A percentile compares a stretch with the other conserved stretches of the same genome.
phyloP scores from a whole-genome alignment of 768 basidiomycete genomes.

The Asterophora lycoperdoides region DNA sequence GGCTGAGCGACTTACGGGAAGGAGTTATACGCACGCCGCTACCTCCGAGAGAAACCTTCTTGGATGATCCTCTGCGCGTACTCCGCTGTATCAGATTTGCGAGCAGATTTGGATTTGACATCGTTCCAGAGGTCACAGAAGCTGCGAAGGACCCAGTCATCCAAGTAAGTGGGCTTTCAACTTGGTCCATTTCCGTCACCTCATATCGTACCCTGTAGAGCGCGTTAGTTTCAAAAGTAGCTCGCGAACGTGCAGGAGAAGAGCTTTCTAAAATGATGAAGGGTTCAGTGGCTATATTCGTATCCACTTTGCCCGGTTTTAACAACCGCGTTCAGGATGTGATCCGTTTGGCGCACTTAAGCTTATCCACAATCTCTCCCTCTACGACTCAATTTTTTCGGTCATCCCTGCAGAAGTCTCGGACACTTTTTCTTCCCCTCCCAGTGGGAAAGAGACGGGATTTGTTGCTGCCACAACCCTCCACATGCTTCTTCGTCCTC shows the following conservation, averaged over 20 bases:
- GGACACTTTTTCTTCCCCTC: slow-evolving; percentile 40
- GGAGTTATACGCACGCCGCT: slow-evolving; percentile 88
- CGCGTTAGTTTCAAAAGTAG: slow-evolving; percentile 74
- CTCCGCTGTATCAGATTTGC: slow-evolving; percentile 89
- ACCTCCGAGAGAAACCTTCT: slow-evolving; percentile 81
- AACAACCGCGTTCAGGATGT: slow-evolving; percentile 42
- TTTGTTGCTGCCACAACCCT: slow-evolving; percentile 59
- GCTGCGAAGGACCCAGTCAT: slow-evolving; percentile 60
- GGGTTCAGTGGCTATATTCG: slow-evolving; percentile 42
- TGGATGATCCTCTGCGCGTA: slow-evolving; percentile 93
- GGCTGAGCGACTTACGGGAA: slow-evolving; percentile 74
- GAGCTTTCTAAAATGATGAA: slow-evolving; percentile 94
- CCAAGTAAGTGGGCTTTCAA: slow-evolving; percentile 41
- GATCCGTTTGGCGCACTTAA: slow-evolving; percentile 72
- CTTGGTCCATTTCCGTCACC: neutral
- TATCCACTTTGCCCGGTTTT: slow-evolving; percentile 2
- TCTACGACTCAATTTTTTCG: slow-evolving; percentile 66
- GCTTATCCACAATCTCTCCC: slow-evolving; percentile 67
- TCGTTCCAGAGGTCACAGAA: slow-evolving; percentile 63
- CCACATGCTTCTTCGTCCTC: slow-evolving; percentile 39
- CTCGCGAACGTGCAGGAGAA: slow-evolving; percentile 86
- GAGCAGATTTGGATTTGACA: slow-evolving; percentile 78
- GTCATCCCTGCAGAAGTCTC: slow-evolving; percentile 44
- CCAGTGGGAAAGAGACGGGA: slow-evolving; percentile 37
- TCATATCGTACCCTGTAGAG: slow-evolving; percentile 36